Percentiles rank a stretch among this genome's conserved stretches.
phyloP scores from a whole-genome alignment of 2,329 filamentous ascomycete species.

The Dactylonectria estremocensis region DNA sequence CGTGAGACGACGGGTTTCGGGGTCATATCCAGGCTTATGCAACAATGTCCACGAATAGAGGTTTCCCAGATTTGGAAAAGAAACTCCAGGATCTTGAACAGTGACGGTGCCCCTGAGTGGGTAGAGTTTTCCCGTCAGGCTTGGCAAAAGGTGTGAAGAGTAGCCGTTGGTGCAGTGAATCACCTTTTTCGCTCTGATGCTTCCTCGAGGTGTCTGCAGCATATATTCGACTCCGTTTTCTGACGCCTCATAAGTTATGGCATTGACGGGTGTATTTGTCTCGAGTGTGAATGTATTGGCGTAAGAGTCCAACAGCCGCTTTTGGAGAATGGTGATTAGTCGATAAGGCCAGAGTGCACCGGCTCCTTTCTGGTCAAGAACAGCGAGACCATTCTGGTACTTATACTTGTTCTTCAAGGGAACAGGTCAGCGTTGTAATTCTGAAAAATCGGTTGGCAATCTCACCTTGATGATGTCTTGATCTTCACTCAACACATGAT shows the following conservation, averaged over 20 bases:
- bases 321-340: constrained; percentile 59
- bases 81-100: constrained; percentile 57
- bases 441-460: constrained; percentile 29
- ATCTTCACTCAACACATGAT: constrained; percentile 11
- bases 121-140: constrained; percentile 59
- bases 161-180: constrained; percentile 71
- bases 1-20: constrained; percentile 59
- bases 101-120: constrained; percentile 63
- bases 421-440: not conserved
- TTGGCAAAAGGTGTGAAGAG: constrained; percentile 64
- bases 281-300: constrained; percentile 52
- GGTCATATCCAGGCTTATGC: constrained; percentile 60
- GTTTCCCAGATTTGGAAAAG: constrained; percentile 45
- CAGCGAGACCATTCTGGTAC: constrained; percentile 34
- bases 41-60: constrained; percentile 62
- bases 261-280: constrained; percentile 52
- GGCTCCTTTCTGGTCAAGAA: constrained; percentile 57
- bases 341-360: constrained; percentile 65
- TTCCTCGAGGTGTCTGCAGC: constrained; percentile 61
- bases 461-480: constrained; percentile 20
- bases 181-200: constrained; percentile 61
- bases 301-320: constrained; percentile 50
- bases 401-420: constrained; percentile 13
- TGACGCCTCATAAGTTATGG: constrained; percentile 22
- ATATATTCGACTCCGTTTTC: constrained; percentile 52